Evolutionary conservation across 495 filamentous ascomycete genomes (phyloP).

Genomic region (Penicillium cosmopolitanum): DNA sequence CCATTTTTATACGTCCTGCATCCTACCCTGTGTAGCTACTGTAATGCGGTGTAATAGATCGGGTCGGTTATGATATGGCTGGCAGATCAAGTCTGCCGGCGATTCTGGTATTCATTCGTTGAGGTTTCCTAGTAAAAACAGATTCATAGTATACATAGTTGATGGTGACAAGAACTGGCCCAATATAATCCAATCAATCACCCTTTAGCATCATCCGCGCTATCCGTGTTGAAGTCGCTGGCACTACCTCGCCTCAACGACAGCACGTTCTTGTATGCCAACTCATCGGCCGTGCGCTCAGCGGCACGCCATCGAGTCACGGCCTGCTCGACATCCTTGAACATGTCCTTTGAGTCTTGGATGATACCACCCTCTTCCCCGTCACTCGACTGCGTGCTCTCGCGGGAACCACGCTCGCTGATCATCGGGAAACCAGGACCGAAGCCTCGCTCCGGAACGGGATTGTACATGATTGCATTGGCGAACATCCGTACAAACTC

Average conservation of each 20-base stretch:
- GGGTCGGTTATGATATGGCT: no score
- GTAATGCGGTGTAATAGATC: no score
- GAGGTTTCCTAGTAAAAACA: constrained; percentile 23
- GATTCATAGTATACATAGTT: constrained; percentile 28
- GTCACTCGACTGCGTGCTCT: constrained; percentile 51
- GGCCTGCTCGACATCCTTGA: constrained; percentile 69
- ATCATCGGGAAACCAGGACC: constrained; percentile 61
- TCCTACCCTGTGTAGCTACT: no score
- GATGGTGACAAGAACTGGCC: constrained; percentile 8
- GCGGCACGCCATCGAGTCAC: constrained; percentile 62
- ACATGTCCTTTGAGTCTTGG: constrained; percentile 82
- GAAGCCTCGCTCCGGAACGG: constrained; percentile 69
- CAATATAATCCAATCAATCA: constrained; percentile 9
- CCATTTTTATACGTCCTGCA: no score
- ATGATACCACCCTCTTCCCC: constrained; percentile 80
- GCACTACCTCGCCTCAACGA: constrained; percentile 46
- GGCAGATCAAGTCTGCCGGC: no score
- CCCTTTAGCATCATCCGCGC: constrained; percentile 45
- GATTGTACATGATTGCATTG: constrained; percentile 98
- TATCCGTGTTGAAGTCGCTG: constrained; percentile 48
- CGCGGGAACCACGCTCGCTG: constrained; percentile 40
- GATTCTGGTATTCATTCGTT: constrained; percentile 19
- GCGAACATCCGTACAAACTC: constrained; percentile 97
- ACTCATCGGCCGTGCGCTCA: constrained; percentile 51
- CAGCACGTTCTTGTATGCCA: constrained; percentile 46